Evolutionary conservation across 2,329 filamentous ascomycete genomes (phyloP).

Genomic region (Elsinoe arachidis): DNA sequence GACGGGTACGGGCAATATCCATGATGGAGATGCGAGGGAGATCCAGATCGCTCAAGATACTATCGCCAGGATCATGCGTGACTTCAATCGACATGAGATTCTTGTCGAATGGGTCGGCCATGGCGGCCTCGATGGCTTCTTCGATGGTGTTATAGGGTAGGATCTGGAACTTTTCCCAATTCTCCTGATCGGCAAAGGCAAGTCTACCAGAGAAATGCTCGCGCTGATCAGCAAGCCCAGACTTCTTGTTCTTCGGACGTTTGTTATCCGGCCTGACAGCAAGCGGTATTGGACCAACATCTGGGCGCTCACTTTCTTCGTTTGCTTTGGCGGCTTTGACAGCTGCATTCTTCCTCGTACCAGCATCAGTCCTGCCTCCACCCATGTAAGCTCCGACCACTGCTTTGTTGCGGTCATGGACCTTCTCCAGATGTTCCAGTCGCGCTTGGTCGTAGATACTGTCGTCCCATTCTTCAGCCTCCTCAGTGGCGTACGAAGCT

Average conservation of each 20-base stretch:
- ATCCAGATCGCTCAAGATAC: slow-evolving; percentile 23
- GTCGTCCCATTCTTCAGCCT: slow-evolving; percentile 24
- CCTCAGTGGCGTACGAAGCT: neutral
- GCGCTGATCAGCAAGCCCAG: neutral
- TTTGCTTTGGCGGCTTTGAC: neutral
- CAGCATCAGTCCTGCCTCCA: slow-evolving; percentile 3
- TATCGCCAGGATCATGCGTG: slow-evolving; percentile 29
- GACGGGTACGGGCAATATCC: slow-evolving; percentile 27
- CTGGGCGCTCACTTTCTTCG: slow-evolving; percentile 22
- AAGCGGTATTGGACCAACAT: slow-evolving; percentile 19
- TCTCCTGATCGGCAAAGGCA: neutral
- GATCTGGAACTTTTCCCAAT: slow-evolving; percentile 7
- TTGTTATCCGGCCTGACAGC: slow-evolving; percentile 13
- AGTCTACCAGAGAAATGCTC: slow-evolving; percentile 9
- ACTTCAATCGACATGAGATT: slow-evolving; percentile 23
- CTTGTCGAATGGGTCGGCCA: slow-evolving; percentile 19
- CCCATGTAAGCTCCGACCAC: slow-evolving; percentile 22
- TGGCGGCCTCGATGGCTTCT: slow-evolving; percentile 24
- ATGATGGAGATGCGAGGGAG: slow-evolving; percentile 25
- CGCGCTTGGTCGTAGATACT: slow-evolving; percentile 22
- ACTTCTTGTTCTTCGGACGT: slow-evolving; percentile 15
- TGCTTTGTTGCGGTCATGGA: slow-evolving; percentile 21
- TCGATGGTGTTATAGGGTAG: slow-evolving; percentile 20
- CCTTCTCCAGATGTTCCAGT: slow-evolving; percentile 21
- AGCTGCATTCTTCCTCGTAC: slow-evolving; percentile 1